Percentiles rank a stretch among this genome's conserved stretches.
These are phyloP conservation scores for Carex cristatella DNA, from an alignment of 176 grass and related monocot genomes.

Conservation along the genomic window DNA sequence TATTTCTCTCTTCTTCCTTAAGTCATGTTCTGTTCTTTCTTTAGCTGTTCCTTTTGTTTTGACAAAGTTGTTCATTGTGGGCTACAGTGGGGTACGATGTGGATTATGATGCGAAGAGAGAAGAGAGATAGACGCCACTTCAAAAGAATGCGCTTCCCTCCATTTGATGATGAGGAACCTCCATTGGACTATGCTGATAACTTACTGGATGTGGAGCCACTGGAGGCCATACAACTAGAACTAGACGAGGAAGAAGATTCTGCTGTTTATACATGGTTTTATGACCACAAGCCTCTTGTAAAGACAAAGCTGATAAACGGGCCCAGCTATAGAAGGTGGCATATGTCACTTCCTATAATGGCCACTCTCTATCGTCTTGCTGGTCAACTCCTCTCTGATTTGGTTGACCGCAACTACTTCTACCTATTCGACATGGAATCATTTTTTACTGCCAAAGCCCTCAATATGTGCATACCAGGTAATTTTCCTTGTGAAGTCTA, in stretches of 20 bases:
- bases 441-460: slow-evolving; percentile 93
- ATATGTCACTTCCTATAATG: slow-evolving; percentile 95
- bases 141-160: slow-evolving; percentile 98
- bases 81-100: slow-evolving; percentile 91
- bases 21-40: not conserved
- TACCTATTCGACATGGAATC: slow-evolving; percentile 98
- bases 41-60: slow-evolving; percentile 12
- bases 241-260: slow-evolving; percentile 89
- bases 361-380: slow-evolving; percentile 89
- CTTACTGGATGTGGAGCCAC: slow-evolving; percentile 84
- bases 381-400: slow-evolving; percentile 87
- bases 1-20: not conserved
- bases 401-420: slow-evolving; percentile 90
- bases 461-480: slow-evolving; percentile 99
- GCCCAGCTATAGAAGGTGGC: slow-evolving; percentile 92
- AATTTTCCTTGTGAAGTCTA: slow-evolving; percentile 11
- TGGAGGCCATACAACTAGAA: slow-evolving; percentile 94
- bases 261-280: slow-evolving; percentile 94
- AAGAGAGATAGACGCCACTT: slow-evolving; percentile 94
- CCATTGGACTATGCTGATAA: slow-evolving; percentile 98
- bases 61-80: not conserved
- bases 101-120: slow-evolving; percentile 99
- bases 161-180: slow-evolving; percentile 98
- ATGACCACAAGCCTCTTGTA: slow-evolving; percentile 96
- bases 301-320: slow-evolving; percentile 96